A percentile compares a stretch with the other conserved stretches of the same genome.
Conservation (phyloP, 345 rosid species). For the Aegle marmelos region DNA sequence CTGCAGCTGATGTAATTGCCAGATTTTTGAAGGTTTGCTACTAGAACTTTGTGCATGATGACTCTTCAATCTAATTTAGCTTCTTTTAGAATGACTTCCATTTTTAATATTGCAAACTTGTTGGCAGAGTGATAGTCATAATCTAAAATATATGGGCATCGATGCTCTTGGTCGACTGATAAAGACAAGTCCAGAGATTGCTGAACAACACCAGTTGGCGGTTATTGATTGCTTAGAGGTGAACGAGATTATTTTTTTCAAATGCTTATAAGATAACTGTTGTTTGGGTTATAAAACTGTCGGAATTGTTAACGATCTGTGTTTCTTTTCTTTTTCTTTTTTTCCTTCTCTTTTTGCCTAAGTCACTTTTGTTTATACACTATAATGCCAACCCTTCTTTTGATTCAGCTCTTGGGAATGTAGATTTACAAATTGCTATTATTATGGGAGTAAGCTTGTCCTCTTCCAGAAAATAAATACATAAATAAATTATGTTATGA, state of each 20-base stretch:
- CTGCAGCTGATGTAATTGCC: slow-evolving; percentile 86
- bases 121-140: slow-evolving; percentile 93
- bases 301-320: slow-evolving; percentile 8
- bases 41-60: slow-evolving; percentile 2
- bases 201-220: slow-evolving; percentile 97
- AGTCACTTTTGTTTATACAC: background rate
- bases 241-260: slow-evolving; percentile 29
- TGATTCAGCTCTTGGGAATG: background rate
- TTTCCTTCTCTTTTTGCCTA: background rate
- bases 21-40: slow-evolving; percentile 80
- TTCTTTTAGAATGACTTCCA: slow-evolving; percentile 12
- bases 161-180: slow-evolving; percentile 93
- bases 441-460: background rate
- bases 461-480: background rate
- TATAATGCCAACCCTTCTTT: background rate
- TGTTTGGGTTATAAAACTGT: background rate
- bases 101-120: slow-evolving; percentile 14
- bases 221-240: slow-evolving; percentile 99
- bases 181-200: slow-evolving; percentile 86
- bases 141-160: slow-evolving; percentile 94
- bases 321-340: background rate
- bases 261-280: background rate
- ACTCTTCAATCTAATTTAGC: background rate
- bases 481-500: background rate
- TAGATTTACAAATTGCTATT: background rate